Evolutionary conservation across 805 yeast species (phyloP).

Genomic region (Priceomyces medius): DNA sequence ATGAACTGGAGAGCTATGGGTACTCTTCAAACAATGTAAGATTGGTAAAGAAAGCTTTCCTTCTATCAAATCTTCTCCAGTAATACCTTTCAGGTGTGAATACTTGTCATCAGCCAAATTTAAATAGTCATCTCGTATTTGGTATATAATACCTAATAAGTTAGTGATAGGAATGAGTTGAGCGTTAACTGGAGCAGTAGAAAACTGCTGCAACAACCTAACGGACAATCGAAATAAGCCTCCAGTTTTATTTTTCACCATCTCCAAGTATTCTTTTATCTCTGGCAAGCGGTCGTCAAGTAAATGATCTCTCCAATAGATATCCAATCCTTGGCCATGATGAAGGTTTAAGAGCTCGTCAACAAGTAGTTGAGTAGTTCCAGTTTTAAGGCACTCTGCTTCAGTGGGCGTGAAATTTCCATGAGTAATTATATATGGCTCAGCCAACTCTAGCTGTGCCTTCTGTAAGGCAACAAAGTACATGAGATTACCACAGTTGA

Average conservation of each 20-base stretch:
- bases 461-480: constrained; percentile 68
- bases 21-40: constrained; percentile 46
- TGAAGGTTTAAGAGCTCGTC: constrained; percentile 82
- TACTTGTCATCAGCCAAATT: constrained; percentile 56
- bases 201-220: constrained; percentile 51
- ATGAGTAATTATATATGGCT: constrained; percentile 9
- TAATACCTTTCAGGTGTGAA: constrained; percentile 65
- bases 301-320: constrained; percentile 76
- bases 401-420: constrained; percentile 19
- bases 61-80: constrained; percentile 81
- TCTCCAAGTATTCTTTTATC: constrained; percentile 55
- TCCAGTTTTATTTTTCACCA: constrained; percentile 87
- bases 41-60: constrained; percentile 89
- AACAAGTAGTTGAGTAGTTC: constrained; percentile 44
- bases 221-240: constrained; percentile 80
- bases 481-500: constrained; percentile 81
- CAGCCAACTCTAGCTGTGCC: constrained; percentile 24
- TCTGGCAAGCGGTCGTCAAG: constrained; percentile 19
- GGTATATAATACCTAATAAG: constrained; percentile 78
- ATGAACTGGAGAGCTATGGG: constrained; percentile 22
- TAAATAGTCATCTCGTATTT: constrained; percentile 79
- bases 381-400: constrained; percentile 22
- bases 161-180: constrained; percentile 58
- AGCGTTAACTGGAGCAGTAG: constrained; percentile 5
- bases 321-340: constrained; percentile 86